A percentile compares a stretch with the other conserved stretches of the same genome.
phyloP scores from a whole-genome alignment of 2,329 filamentous ascomycete genomes.

The Zasmidium citrigriseum region DNA sequence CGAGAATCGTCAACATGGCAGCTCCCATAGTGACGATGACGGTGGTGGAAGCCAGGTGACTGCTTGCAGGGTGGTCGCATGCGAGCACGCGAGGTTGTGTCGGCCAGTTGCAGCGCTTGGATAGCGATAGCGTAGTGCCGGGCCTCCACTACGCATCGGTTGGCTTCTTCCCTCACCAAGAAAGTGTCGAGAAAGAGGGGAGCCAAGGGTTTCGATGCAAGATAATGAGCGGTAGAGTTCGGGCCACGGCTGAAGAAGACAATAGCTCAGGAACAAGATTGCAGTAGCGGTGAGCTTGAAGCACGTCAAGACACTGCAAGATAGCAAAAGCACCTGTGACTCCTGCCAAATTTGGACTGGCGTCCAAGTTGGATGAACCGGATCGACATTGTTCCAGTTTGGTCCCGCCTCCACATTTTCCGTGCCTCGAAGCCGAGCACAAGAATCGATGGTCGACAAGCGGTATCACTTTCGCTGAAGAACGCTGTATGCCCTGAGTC shows the following conservation, averaged over 20 bases:
- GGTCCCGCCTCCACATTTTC: background rate
- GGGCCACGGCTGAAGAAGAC: background rate
- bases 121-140: background rate
- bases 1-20: background rate
- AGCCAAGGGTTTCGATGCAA: background rate
- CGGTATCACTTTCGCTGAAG: no score
- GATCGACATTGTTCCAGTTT: no score
- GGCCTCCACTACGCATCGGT: background rate
- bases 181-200: background rate
- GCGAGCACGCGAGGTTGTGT: background rate
- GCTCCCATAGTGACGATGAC: background rate
- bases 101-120: background rate
- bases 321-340: background rate
- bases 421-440: background rate
- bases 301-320: background rate
- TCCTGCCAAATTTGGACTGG: background rate
- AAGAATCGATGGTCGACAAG: background rate
- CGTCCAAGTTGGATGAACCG: no score
- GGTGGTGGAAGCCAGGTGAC: background rate
- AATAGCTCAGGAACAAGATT: background rate
- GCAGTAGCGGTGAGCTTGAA: conserved; percentile 1
- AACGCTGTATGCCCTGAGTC: no score
- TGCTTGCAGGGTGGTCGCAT: background rate
- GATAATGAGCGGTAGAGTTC: background rate
- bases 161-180: background rate